Percentiles rank a stretch among this genome's conserved stretches.
Evolutionary conservation across 2,329 filamentous ascomycete genomes (phyloP).

Genomic region (Ceratocystis eucalypticola): DNA sequence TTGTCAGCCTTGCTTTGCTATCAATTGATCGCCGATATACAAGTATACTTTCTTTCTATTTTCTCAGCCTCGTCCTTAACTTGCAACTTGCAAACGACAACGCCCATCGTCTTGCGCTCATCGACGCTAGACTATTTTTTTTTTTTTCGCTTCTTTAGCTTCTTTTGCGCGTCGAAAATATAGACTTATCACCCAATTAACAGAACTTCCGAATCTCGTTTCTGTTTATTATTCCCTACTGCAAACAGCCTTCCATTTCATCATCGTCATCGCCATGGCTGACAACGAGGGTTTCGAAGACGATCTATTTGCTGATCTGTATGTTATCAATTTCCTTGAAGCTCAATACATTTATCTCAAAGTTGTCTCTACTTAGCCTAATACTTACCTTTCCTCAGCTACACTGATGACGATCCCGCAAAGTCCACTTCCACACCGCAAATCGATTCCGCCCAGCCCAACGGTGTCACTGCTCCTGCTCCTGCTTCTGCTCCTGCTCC

Average conservation of each 20-base stretch:
- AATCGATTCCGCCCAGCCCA: background rate
- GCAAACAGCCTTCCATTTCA: background rate
- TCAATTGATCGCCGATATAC: background rate
- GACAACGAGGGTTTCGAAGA: conserved; percentile 76
- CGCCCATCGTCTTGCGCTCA: background rate
- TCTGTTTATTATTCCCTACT: background rate
- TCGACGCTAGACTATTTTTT: background rate
- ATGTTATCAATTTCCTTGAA: conserved; percentile 28
- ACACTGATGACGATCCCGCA: conserved; percentile 19
- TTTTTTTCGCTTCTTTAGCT: too few relatives aligned
- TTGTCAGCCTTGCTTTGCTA: background rate
- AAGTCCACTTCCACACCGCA: conserved; percentile 22
- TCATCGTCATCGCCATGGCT: conserved; percentile 41
- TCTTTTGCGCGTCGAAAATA: too few relatives aligned
- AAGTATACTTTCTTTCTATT: background rate
- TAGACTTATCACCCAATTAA: too few relatives aligned
- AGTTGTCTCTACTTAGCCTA: background rate
- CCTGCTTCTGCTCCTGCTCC: background rate
- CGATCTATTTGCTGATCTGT: conserved; percentile 94
- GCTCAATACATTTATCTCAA: background rate
- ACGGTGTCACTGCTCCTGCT: background rate
- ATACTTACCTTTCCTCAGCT: conserved; percentile 11
- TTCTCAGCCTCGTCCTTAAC: background rate
- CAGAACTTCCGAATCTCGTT: background rate
- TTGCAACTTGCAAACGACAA: background rate